Base-by-base conservation (phyloP, 2,329 filamentous ascomycete genomes). In the Aspergillus tubingensis region DNA sequence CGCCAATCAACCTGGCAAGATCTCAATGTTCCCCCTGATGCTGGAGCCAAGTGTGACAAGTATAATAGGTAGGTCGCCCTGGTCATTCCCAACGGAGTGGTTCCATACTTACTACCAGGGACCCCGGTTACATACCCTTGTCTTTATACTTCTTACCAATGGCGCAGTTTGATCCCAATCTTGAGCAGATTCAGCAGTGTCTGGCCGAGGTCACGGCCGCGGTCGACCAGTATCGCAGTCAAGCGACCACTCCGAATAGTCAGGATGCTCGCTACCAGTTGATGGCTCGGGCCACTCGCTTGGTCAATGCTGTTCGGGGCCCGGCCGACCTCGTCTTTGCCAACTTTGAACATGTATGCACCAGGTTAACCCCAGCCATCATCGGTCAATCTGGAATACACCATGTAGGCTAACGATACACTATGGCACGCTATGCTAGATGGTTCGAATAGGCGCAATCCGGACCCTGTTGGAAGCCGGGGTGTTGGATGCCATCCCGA, bases 401-500 rank as follows among this genome's bases (percentile, higher is more conserved):
- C 30, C 11, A 15, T 36, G 32, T 13, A 15, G 8, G 13, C 30
- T 52, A 21, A 39, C 30, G 30, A 52, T 17, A 11, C 8, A 2
- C 36, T 8, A 11, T 8, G 10, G 49, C 3, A 21, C 19, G n/a
- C 19, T 11, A 17, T 23, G 8, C n/a, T 23, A 52, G 32, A 39
- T 52, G 50, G 30, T 38, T 6, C 5, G 10, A 32, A 57, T 70
- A 25, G 67, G 65, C 19, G 61, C 67, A 3, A 48, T 69, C 15
- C 63, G 68, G 17, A 61, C 67, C 2, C 55, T 69, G 21, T 58
- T 69, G n/a, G 59, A 65, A 25, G 61, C 63, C 5, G 65, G 66
- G 6, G 65, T 69, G 11, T 66, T 70, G 43, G 60, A 66, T 25
- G 61, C 60, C 21, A 67, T 69, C 25, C 68, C 68, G 2, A 57